Evolutionary conservation across 2,329 filamentous ascomycete genomes (phyloP).

Genomic region (Trichothecium roseum): DNA sequence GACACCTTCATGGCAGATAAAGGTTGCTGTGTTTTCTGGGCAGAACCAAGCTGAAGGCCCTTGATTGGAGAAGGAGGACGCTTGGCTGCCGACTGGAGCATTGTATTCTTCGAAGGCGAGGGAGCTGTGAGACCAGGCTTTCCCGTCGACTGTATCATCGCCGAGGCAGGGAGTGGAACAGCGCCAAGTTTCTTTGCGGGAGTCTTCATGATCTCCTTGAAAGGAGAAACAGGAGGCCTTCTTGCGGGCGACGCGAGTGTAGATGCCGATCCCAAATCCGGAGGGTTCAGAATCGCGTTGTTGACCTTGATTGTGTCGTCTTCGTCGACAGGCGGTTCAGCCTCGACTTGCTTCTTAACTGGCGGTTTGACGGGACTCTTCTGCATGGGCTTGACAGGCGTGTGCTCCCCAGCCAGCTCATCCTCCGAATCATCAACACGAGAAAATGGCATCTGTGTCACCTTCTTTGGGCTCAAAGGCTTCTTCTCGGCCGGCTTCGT

Average conservation of each 20-base stretch:
- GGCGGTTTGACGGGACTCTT: slow-evolving; percentile 45
- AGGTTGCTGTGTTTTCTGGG: slow-evolving; percentile 14
- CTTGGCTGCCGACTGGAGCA: slow-evolving; percentile 42
- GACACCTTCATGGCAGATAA: slow-evolving; percentile 34
- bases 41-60: slow-evolving; percentile 17
- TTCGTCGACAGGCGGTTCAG: slow-evolving; percentile 3
- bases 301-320: slow-evolving; percentile 14
- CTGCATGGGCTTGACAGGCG: slow-evolving; percentile 39
- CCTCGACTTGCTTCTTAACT: slow-evolving; percentile 8
- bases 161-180: slow-evolving; percentile 20
- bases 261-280: slow-evolving; percentile 24
- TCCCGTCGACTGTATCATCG: slow-evolving; percentile 16
- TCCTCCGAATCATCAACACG: slow-evolving; percentile 44
- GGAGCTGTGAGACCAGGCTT: slow-evolving; percentile 6
- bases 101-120: slow-evolving; percentile 26
- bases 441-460: slow-evolving; percentile 42
- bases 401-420: slow-evolving; percentile 44
- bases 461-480: slow-evolving; percentile 55
- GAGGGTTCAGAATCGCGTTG: slow-evolving; percentile 17
- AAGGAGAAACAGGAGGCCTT: slow-evolving; percentile 38
- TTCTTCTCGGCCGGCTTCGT: slow-evolving; percentile 27
- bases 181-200: slow-evolving; percentile 36
- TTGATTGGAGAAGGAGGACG: slow-evolving; percentile 35
- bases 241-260: slow-evolving; percentile 46
- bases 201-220: slow-evolving; percentile 44